phyloP scores from a whole-genome alignment of 2,329 filamentous ascomycete genomes.

The Apiospora koreana region DNA sequence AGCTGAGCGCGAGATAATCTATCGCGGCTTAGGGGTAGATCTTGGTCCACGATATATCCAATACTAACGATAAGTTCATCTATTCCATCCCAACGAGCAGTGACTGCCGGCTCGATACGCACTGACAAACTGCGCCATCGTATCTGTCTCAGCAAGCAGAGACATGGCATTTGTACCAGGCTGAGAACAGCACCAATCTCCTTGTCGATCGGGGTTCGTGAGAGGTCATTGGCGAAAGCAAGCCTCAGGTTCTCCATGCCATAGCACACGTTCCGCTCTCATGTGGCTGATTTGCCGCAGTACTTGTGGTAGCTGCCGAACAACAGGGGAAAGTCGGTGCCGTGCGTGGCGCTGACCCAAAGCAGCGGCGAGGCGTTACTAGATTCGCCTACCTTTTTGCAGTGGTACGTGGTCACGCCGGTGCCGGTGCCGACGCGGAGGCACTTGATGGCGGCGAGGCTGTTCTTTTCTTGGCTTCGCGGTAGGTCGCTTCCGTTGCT shows the following conservation, averaged over 20 bases:
- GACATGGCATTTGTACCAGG: neutral
- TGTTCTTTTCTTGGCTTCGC: conserved; percentile 8
- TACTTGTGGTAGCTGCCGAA: conserved; percentile 33
- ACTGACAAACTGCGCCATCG: too few species aligned
- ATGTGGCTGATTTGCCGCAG: conserved; percentile 30
- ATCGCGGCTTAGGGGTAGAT: too few species aligned
- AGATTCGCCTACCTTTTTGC: conserved; percentile 38
- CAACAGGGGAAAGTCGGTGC: conserved; percentile 31
- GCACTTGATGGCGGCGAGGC: conserved; percentile 12
- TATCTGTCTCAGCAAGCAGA: neutral
- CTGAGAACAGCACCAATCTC: conserved; percentile 16
- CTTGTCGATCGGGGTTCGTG: conserved; percentile 19
- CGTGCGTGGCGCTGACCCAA: conserved; percentile 34
- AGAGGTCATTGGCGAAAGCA: conserved; percentile 25
- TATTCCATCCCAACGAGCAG: neutral
- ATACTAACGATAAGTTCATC: neutral
- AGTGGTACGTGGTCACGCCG: conserved; percentile 32
- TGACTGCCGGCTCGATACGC: neutral
- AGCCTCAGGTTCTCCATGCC: conserved; percentile 31
- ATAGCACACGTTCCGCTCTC: conserved; percentile 29
- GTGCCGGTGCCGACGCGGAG: conserved; percentile 6
- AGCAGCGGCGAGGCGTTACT: conserved; percentile 33
- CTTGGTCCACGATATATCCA: neutral
- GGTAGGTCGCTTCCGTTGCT: conserved; percentile 19
- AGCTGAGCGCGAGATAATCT: neutral